Evolutionary conservation across 768 basidiomycete species (phyloP).

Genomic region (Dacryopinax primogenitus): DNA sequence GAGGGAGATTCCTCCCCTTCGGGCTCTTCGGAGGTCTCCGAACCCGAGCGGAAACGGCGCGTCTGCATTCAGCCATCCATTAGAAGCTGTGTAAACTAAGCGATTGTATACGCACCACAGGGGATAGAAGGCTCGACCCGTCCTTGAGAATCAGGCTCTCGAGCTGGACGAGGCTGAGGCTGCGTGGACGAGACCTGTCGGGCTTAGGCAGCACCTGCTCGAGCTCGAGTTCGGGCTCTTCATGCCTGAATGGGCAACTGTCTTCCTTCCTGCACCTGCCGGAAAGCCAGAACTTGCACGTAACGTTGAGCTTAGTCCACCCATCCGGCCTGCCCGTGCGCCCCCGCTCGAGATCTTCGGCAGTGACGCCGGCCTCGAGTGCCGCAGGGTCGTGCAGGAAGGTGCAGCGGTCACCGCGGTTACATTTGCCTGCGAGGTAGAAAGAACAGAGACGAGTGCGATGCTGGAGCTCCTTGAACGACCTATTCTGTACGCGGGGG

Average conservation of each 20-base stretch:
- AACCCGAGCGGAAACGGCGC: slow-evolving; percentile 2
- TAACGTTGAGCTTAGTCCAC: slow-evolving; percentile 1
- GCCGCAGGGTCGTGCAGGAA: slow-evolving; percentile 8
- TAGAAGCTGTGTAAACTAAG: not conserved
- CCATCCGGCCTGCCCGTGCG: not conserved
- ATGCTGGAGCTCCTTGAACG: slow-evolving; percentile 2
- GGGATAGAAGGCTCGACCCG: not conserved
- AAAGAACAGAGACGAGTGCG: not conserved
- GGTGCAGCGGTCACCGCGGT: not conserved
- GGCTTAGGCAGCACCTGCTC: not conserved
- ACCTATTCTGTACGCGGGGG: not conserved
- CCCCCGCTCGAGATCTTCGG: not conserved
- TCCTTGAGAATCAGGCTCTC: slow-evolving; percentile 7
- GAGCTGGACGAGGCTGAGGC: slow-evolving; percentile 4
- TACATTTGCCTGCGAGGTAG: slow-evolving; percentile 3
- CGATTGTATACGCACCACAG: slow-evolving; percentile 5
- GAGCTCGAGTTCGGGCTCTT: slow-evolving; percentile 12
- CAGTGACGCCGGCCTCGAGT: not conserved
- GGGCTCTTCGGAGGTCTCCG: not conserved
- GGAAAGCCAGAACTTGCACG: slow-evolving; percentile 12
- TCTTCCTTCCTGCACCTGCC: not conserved
- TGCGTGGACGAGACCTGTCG: not conserved
- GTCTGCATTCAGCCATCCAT: not conserved
- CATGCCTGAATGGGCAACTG: slow-evolving; percentile 16
- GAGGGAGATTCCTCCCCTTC: slow-evolving; percentile 1